A percentile compares a stretch with the other conserved stretches of the same genome.
Conservation (phyloP, 2,329 filamentous ascomycete species). For the Penicillium sp. region DNA sequence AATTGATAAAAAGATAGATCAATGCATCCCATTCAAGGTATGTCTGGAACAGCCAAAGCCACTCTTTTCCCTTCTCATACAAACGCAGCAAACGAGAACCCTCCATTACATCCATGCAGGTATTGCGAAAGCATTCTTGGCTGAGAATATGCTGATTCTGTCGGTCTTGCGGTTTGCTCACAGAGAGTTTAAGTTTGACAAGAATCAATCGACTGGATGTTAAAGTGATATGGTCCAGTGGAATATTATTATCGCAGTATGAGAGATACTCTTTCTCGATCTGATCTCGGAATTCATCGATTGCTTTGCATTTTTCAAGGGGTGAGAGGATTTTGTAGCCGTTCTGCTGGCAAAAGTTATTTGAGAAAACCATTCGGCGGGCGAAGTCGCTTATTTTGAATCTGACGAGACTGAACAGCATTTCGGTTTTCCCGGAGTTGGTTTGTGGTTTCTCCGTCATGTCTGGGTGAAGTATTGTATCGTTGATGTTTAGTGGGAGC, state of each 20-base stretch:
- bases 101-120: conserved; percentile 20
- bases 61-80: conserved; percentile 14
- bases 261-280: conserved; percentile 18
- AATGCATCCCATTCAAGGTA: conserved; percentile 24
- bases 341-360: conserved; percentile 19
- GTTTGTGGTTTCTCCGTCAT: conserved; percentile 6
- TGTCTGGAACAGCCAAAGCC: conserved; percentile 23
- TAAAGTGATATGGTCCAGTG: conserved; percentile 14
- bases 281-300: conserved; percentile 14
- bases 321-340: conserved; percentile 11
- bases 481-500: conserved; percentile 15
- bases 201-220: conserved; percentile 15
- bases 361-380: conserved; percentile 22
- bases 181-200: conserved; percentile 12
- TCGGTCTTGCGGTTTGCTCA: conserved; percentile 8
- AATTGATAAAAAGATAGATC: conserved; percentile 9
- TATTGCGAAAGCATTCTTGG: conserved; percentile 1
- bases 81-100: conserved; percentile 11
- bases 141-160: neutral
- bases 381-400: conserved; percentile 13
- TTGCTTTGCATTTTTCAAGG: conserved; percentile 16
- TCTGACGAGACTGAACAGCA: conserved; percentile 23
- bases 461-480: conserved; percentile 11
- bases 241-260: conserved; percentile 13
- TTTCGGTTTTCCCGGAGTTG: conserved; percentile 19